phyloP scores from a whole-genome alignment of 441 rosid species.

The Brassica hybrid region DNA sequence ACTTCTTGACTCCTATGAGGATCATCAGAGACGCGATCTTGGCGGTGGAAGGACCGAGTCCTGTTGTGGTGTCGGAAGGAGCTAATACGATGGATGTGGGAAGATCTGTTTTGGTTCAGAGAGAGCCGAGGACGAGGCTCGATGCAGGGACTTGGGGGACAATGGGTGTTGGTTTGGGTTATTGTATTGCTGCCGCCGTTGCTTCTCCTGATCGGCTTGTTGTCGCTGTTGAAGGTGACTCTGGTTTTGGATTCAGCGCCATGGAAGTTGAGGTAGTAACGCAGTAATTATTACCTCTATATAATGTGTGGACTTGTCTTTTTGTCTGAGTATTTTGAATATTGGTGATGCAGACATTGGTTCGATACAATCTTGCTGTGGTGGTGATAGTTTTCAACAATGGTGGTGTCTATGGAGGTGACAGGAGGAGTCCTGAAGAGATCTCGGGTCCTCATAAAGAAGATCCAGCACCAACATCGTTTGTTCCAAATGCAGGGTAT shows the following conservation, averaged over 20 bases:
- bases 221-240: constrained; percentile 98
- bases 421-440: constrained; percentile 83
- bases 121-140: constrained; percentile 90
- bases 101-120: constrained; percentile 88
- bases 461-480: constrained; percentile 96
- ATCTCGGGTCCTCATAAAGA: constrained; percentile 75
- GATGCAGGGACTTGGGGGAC: constrained; percentile 99
- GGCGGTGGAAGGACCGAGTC: constrained; percentile 77
- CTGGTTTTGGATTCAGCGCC: constrained; percentile 95
- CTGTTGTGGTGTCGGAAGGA: constrained; percentile 87
- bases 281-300: no score
- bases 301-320: background rate
- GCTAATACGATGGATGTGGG: constrained; percentile 98
- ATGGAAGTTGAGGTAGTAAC: constrained; percentile 94
- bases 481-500: constrained; percentile 84
- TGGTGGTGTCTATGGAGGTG: constrained; percentile 96
- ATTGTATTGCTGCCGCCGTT: constrained; percentile 94
- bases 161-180: constrained; percentile 98
- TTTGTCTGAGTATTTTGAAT: background rate
- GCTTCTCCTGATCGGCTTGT: constrained; percentile 85
- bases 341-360: constrained; percentile 72
- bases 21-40: constrained; percentile 85
- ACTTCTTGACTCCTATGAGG: constrained; percentile 90
- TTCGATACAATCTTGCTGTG: constrained; percentile 84
- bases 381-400: constrained; percentile 91